Conservation (phyloP, 1,284 basidiomycete species). For the Vanrija pseudolonga region DNA sequence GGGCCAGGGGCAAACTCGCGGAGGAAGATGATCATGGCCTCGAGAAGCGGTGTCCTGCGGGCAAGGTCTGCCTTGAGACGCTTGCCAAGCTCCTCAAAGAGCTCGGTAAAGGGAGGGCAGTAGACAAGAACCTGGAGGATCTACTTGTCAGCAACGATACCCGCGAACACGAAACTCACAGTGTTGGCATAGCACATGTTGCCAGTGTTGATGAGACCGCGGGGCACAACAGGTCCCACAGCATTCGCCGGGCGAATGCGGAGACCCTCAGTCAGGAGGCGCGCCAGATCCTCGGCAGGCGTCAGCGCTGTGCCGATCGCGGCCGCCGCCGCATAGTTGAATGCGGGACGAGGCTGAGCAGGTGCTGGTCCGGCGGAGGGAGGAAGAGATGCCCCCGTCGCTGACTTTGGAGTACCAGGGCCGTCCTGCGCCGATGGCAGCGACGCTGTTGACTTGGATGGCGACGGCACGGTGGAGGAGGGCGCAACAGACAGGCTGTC, state of each 20-base stretch:
- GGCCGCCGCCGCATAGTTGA: constrained; percentile 45
- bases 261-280: constrained; percentile 56
- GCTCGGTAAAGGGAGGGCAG: constrained; percentile 75
- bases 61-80: constrained; percentile 53
- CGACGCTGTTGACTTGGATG: constrained; percentile 23
- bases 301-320: constrained; percentile 50
- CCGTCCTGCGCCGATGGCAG: constrained; percentile 14
- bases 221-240: constrained; percentile 49
- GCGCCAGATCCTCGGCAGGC: constrained; percentile 59
- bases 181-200: constrained; percentile 99
- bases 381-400: constrained; percentile 60
- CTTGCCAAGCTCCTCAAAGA: constrained; percentile 70
- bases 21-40: constrained; percentile 77
- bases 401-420: constrained; percentile 37
- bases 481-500: constrained; percentile 17
- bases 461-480: constrained; percentile 25
- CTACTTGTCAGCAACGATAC: constrained; percentile 23
- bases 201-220: constrained; percentile 89
- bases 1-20: constrained; percentile 60
- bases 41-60: constrained; percentile 68
- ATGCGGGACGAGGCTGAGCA: constrained; percentile 20
- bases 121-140: constrained; percentile 87
- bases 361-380: constrained; percentile 53
- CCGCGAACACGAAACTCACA: constrained; percentile 44
- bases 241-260: constrained; percentile 16